phyloP scores from a whole-genome alignment of 768 basidiomycete genomes.

The Postia placenta region DNA sequence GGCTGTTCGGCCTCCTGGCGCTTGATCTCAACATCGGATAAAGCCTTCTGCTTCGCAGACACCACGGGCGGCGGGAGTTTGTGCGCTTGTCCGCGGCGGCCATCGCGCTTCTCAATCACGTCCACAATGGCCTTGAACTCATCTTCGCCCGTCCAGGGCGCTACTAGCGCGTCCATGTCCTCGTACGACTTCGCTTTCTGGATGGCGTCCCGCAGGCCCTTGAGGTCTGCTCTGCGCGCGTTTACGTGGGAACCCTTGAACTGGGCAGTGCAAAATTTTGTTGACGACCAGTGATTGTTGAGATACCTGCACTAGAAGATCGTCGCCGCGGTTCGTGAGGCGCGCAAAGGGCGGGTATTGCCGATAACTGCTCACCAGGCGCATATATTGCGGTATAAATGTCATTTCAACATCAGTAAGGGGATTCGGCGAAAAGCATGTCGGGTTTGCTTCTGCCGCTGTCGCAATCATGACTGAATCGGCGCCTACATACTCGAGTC shows the following conservation, averaged over 20 bases:
- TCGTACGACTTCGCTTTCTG: constrained; percentile 58
- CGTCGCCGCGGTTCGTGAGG: neutral
- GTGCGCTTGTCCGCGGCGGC: constrained; percentile 9
- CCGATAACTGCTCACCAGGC: constrained; percentile 46
- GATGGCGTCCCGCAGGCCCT: constrained; percentile 46
- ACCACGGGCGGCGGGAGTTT: neutral
- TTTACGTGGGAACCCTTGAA: constrained; percentile 64
- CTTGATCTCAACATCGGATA: neutral
- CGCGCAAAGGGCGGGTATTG: neutral
- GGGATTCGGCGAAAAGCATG: constrained; percentile 71
- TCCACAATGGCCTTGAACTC: constrained; percentile 52
- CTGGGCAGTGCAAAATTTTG: constrained; percentile 83
- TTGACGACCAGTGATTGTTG: constrained; percentile 74
- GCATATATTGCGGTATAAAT: constrained; percentile 68
- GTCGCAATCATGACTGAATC: constrained; percentile 96
- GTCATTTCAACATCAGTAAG: constrained; percentile 62
- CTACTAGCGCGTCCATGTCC: constrained; percentile 44
- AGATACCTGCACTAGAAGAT: constrained; percentile 64
- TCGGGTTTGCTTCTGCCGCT: constrained; percentile 89
- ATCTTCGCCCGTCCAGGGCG: constrained; percentile 51
- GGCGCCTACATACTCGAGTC: constrained; percentile 45
- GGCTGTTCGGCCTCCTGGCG: neutral
- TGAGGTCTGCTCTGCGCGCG: constrained; percentile 54
- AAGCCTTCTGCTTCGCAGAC: neutral
- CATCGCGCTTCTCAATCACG: constrained; percentile 39